Evolutionary conservation across 2,329 filamentous ascomycete species (phyloP).

Genomic region (Dissoconium aciculare): DNA sequence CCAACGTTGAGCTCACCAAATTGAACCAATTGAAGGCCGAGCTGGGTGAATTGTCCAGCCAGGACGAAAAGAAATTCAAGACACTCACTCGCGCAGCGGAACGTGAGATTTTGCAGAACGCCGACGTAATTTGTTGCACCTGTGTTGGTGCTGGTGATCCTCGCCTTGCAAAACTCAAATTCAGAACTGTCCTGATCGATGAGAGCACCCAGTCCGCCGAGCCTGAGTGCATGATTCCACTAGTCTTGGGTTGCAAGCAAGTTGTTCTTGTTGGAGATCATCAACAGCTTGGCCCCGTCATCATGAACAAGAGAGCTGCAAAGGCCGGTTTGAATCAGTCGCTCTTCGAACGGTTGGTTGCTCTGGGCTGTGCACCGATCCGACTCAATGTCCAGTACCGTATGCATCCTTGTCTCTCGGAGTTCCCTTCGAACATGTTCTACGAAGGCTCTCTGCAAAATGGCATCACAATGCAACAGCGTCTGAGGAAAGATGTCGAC

Average conservation of each 20-base stretch:
- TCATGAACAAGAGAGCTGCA: slow-evolving; percentile 99
- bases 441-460: slow-evolving; percentile 97
- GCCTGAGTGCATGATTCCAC: slow-evolving; percentile 95
- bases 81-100: slow-evolving; percentile 86
- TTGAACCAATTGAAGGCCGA: slow-evolving; percentile 86
- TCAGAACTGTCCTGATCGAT: slow-evolving; percentile 93
- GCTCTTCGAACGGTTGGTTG: slow-evolving; percentile 91
- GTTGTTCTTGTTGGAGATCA: slow-evolving; percentile 97
- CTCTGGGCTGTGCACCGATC: slow-evolving; percentile 78
- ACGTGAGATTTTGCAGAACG: slow-evolving; percentile 84
- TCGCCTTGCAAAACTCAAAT: slow-evolving; percentile 90
- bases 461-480: slow-evolving; percentile 77
- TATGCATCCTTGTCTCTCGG: slow-evolving; percentile 94
- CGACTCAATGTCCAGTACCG: slow-evolving; percentile 94
- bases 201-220: slow-evolving; percentile 97
- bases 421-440: slow-evolving; percentile 99
- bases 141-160: slow-evolving; percentile 96
- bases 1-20: slow-evolving; percentile 83
- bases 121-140: slow-evolving; percentile 96
- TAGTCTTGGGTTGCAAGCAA: slow-evolving; percentile 95
- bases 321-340: slow-evolving; percentile 96
- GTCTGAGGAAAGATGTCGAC: slow-evolving; percentile 82
- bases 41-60: slow-evolving; percentile 76
- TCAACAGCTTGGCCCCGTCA: slow-evolving; percentile 92
- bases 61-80: slow-evolving; percentile 98